Evolutionary conservation across 176 grass and related monocot genomes (phyloP).

Genomic region (Phoenix roebelenii): DNA sequence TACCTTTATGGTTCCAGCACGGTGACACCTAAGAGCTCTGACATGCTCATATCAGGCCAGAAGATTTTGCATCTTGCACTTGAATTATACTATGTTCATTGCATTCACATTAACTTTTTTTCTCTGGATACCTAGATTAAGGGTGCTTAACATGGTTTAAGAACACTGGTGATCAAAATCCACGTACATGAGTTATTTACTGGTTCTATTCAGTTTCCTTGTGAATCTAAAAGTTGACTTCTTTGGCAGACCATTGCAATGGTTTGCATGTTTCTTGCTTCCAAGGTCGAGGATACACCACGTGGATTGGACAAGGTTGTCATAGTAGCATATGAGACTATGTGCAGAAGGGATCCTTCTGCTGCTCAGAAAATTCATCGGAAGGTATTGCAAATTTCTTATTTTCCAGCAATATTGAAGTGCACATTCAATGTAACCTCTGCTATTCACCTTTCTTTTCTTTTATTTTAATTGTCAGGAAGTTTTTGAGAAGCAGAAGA

Average conservation of each 20-base stretch:
- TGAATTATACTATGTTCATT: too few species aligned
- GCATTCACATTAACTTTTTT: too few species aligned
- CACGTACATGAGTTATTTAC: too few species aligned
- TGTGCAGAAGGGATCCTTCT: constrained; percentile 38
- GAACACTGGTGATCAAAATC: too few species aligned
- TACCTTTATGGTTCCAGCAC: not conserved
- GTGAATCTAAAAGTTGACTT: too few species aligned
- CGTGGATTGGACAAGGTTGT: constrained; percentile 33
- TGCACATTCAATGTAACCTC: too few species aligned
- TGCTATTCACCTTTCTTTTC: too few species aligned
- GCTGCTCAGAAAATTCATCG: constrained; percentile 46
- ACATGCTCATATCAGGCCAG: too few species aligned
- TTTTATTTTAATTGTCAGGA: constrained; percentile 15
- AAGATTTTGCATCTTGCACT: too few species aligned
- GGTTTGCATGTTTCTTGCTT: constrained; percentile 58
- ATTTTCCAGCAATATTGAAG: not conserved
- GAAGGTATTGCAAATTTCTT: constrained; percentile 18
- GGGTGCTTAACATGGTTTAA: too few species aligned
- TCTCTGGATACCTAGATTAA: too few species aligned
- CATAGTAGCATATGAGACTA: constrained; percentile 41
- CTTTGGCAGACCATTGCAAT: constrained; percentile 58
- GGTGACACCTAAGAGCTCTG: not conserved
- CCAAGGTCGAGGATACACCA: constrained; percentile 58
- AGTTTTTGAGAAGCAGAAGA: constrained; percentile 45
- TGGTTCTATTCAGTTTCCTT: too few species aligned